Evolutionary conservation across 2,329 filamentous ascomycete species (phyloP).

Genomic region (Mollisia scopiformis): DNA sequence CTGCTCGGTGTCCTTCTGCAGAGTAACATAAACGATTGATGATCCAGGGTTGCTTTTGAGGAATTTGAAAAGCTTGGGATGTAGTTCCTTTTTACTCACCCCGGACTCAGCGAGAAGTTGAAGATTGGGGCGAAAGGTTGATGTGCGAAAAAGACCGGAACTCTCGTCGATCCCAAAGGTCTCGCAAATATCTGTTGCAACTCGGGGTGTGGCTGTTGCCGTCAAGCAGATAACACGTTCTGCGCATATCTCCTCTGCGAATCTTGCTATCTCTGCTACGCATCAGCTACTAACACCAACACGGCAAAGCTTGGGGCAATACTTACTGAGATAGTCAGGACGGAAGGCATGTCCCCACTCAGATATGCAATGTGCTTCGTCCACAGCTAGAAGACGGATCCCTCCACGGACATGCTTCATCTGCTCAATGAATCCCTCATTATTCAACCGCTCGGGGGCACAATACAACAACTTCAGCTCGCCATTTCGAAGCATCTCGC

Average conservation of each 20-base stretch:
- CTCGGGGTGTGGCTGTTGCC: slow-evolving; percentile 59
- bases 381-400: slow-evolving; percentile 58
- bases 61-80: slow-evolving; percentile 49
- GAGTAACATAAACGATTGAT: slow-evolving; percentile 63
- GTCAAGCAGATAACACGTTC: slow-evolving; percentile 63
- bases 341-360: slow-evolving; percentile 56
- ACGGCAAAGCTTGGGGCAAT: not conserved
- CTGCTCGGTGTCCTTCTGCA: slow-evolving; percentile 54
- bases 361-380: slow-evolving; percentile 63
- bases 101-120: slow-evolving; percentile 53
- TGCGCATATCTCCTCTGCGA: slow-evolving; percentile 56
- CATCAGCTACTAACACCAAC: slow-evolving; percentile 7
- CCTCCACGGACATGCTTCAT: slow-evolving; percentile 58
- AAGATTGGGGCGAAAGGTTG: slow-evolving; percentile 59
- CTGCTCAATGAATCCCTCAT: slow-evolving; percentile 59
- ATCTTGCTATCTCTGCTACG: slow-evolving; percentile 50
- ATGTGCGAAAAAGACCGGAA: slow-evolving; percentile 57
- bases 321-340: slow-evolving; percentile 52
- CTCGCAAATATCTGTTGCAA: slow-evolving; percentile 56
- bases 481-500: slow-evolving; percentile 50
- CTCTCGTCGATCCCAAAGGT: slow-evolving; percentile 51
- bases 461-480: slow-evolving; percentile 58
- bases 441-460: slow-evolving; percentile 62
- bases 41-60: slow-evolving; percentile 54
- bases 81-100: slow-evolving; percentile 46